Evolutionary conservation across 192 early-diverging fungal species (phyloP).

Genomic region (Linnemannia elongata): DNA sequence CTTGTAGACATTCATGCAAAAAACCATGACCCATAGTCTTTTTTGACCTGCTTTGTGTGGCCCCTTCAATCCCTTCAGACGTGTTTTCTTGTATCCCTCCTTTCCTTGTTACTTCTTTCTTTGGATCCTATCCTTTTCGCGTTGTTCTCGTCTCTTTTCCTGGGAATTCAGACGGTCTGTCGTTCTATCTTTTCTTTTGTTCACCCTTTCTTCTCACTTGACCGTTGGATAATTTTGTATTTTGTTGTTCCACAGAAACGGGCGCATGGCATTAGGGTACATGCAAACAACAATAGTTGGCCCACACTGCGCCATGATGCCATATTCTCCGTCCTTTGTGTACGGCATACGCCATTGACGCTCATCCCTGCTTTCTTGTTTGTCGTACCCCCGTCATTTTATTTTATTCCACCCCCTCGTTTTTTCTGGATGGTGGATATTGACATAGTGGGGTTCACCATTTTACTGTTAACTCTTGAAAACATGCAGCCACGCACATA

Average conservation of each 20-base stretch:
- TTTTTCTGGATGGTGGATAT: not conserved
- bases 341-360: not conserved
- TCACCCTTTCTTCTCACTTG: not conserved
- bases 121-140: not conserved
- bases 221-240: conserved; percentile 4
- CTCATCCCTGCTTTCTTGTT: not conserved
- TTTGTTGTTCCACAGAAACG: conserved; percentile 24
- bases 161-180: too few species aligned
- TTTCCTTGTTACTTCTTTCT: not conserved
- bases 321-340: not conserved
- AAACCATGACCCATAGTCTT: not conserved
- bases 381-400: not conserved
- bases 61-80: not conserved
- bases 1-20: conserved; percentile 1
- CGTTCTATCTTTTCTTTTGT: not conserved
- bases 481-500: not conserved
- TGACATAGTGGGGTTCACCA: not conserved
- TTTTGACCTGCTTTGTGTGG: not conserved
- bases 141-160: not conserved
- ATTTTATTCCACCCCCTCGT: not conserved
- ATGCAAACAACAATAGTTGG: not conserved
- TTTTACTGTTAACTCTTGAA: not conserved
- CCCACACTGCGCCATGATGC: not conserved
- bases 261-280: conserved; percentile 21
- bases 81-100: not conserved